Conservation (phyloP, 352 stramenopile genomes). For the Pythium guiyangense region DNA sequence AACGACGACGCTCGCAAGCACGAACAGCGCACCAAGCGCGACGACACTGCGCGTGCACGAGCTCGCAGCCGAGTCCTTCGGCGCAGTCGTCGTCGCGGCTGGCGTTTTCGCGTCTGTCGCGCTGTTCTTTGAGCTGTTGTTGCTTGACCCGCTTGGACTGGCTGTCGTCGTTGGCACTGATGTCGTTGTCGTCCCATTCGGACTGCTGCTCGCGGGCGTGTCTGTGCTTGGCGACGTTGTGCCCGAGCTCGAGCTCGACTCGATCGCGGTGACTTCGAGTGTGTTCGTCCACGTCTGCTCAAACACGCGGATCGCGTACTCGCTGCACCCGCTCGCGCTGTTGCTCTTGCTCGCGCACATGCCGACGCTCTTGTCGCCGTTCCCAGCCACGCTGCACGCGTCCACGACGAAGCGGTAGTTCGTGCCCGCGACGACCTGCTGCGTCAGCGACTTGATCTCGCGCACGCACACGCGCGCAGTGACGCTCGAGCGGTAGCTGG, state of each 20-base stretch:
- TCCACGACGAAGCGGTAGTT: constrained; percentile 73
- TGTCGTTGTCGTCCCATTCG: not conserved
- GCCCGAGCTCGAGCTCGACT: not conserved
- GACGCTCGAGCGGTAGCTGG: constrained; percentile 29
- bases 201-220: constrained; percentile 7
- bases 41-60: not conserved
- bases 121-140: not conserved
- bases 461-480: constrained; percentile 32
- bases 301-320: constrained; percentile 53
- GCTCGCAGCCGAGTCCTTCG: not conserved
- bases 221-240: not conserved
- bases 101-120: not conserved
- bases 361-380: too few relatives aligned
- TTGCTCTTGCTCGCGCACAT: too few relatives aligned
- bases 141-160: not conserved
- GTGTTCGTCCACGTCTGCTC: constrained; percentile 61
- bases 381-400: too few relatives aligned
- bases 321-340: too few relatives aligned
- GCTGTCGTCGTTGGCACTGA: too few relatives aligned
- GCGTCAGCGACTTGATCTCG: constrained; percentile 26
- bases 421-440: constrained; percentile 61
- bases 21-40: too few relatives aligned
- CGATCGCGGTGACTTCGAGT: constrained; percentile 55
- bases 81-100: not conserved
- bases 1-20: too few relatives aligned